These are phyloP conservation scores for Mimosa pudica DNA, from an alignment of 306 rosid genomes.

Conservation along the genomic window DNA sequence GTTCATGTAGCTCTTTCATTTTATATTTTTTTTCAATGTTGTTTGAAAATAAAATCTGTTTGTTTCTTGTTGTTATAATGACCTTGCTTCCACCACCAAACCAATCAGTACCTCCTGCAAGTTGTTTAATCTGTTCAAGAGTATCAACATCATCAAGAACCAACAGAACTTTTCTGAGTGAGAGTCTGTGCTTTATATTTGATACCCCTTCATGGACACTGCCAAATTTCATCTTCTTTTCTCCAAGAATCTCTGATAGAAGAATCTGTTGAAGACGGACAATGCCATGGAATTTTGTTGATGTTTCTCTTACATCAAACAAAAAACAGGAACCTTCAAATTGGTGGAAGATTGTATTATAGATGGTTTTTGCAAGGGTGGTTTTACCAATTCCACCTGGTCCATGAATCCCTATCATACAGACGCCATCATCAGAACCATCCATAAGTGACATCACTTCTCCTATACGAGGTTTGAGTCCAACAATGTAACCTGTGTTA, in stretches of 20 bases:
- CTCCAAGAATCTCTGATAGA: not conserved
- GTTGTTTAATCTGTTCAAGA: not conserved
- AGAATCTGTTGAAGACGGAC: not conserved
- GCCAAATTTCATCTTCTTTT: not conserved
- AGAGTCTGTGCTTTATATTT: not conserved
- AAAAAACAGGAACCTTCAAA: not conserved
- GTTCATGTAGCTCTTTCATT: not conserved
- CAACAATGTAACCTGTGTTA: not conserved
- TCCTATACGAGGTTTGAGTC: not conserved
- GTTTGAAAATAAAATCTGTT: not conserved
- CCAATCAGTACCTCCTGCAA: not conserved
- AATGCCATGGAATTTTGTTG: not conserved
- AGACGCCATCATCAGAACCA: not conserved
- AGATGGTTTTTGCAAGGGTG: not conserved
- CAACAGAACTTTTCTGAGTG: not conserved
- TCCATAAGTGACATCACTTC: not conserved
- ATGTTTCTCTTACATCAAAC: not conserved
- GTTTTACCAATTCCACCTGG: not conserved
- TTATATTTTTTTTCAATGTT: not conserved
- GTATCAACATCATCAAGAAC: not conserved
- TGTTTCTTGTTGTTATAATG: not conserved
- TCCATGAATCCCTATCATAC: not conserved
- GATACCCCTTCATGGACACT: not conserved
- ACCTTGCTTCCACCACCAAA: not conserved
- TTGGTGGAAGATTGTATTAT: not conserved